Conservation (phyloP, 768 basidiomycete genomes). For the Tulasnella sp. region DNA sequence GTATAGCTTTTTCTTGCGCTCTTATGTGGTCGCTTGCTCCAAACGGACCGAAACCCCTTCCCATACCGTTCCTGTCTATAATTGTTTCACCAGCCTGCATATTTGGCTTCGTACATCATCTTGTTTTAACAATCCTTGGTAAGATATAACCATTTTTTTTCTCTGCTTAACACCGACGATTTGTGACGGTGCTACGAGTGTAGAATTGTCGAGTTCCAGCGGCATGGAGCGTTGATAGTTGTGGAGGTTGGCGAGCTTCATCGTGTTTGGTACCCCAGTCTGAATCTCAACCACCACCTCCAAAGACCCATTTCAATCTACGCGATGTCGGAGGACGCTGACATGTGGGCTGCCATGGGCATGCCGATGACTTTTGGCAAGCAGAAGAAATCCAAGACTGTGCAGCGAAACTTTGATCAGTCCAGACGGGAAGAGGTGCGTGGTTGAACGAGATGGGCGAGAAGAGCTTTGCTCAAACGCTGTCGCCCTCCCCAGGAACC, state of each 20-base stretch:
- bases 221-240: too few relatives aligned
- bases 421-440: slow-evolving; percentile 48
- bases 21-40: not conserved
- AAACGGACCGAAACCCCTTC: not conserved
- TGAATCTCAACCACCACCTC: too few relatives aligned
- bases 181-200: too few relatives aligned
- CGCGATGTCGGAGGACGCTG: slow-evolving; percentile 27
- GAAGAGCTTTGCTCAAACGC: not conserved
- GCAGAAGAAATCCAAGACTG: slow-evolving; percentile 50
- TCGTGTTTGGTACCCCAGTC: too few relatives aligned
- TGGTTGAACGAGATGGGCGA: not conserved
- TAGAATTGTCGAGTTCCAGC: too few relatives aligned
- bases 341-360: slow-evolving; percentile 75
- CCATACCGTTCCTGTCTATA: not conserved
- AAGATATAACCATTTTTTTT: not conserved
- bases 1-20: not conserved
- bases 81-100: not conserved
- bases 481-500: not conserved
- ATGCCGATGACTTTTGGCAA: slow-evolving; percentile 65
- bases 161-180: too few relatives aligned
- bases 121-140: not conserved
- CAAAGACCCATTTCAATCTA: not conserved
- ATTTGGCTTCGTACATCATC: not conserved
- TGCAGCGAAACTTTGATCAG: slow-evolving; percentile 62
- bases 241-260: too few relatives aligned